Evolutionary conservation across 257 asterid species (phyloP), one percentile per base, ranked within the genome.

Genomic region (Ilex aquifolium): DNA sequence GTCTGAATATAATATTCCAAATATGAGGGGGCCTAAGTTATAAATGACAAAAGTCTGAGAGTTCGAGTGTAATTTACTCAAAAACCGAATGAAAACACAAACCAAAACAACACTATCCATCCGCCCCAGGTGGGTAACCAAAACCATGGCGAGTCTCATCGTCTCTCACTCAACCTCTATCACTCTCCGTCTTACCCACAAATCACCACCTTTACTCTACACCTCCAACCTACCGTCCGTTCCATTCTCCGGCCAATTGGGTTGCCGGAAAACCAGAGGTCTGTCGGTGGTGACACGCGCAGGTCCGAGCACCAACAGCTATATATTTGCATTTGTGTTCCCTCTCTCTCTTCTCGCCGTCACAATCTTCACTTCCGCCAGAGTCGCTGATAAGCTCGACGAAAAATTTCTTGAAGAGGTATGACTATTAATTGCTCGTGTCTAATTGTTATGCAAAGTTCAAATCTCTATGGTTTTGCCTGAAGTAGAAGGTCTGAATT

Each of bases 331-430:
- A 65, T 79, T 88, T 59, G 65, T 81, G 31, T 74, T 88, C 66
- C 95, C 95, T 2, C 65, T 88, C 16, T 79, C 95, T 44, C 94
- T 88, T 50, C 86, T 88, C 46, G 94, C 81, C 0, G 74, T 72
- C 48, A 88, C 95, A 46, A 56, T 80, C 60, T 48, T 85, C 77
- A 78, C 88, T 44, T 73, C 95, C 12, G 56, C 78, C 1, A 77
- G 81, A 71, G 63, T 88, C 66, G 83, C 84, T 13, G 94, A 88
- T 68, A 69, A 79, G 76, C 91, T 88, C 57, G 95, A 88, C 75
- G 69, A 82, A 63, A 79, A 88, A 68, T 88, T 77, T 69, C 71
- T 83, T 12, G 95, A 88, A 74, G 95, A 88, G 95, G 95, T 85
- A 61, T 15, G 2, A 5, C n/a, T 32, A 5, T 5, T 42, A 42